Evolutionary conservation across 1,284 basidiomycete genomes (phyloP).

Genomic region (Rhizoctonia solani): DNA sequence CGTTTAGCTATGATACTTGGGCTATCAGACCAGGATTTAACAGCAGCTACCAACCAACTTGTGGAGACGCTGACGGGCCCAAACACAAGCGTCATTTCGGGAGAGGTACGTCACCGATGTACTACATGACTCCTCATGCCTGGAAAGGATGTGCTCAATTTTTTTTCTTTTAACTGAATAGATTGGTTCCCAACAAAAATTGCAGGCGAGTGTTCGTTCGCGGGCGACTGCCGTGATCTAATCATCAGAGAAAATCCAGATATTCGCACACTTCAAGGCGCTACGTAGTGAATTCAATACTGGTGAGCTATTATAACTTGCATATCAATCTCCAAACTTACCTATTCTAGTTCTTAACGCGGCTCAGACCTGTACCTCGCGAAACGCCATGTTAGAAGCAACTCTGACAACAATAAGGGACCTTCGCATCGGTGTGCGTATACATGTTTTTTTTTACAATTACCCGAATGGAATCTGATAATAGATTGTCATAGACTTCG

Average conservation of each 20-base stretch:
- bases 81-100: neutral
- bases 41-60: neutral
- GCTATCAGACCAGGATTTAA: neutral
- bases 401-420: neutral
- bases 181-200: neutral
- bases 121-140: neutral
- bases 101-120: neutral
- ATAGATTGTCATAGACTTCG: neutral
- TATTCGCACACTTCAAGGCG: neutral
- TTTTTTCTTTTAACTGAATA: too few species aligned
- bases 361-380: conserved; percentile 4
- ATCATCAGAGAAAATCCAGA: neutral
- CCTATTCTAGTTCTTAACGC: neutral
- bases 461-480: neutral
- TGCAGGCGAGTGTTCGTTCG: neutral
- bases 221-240: too few species aligned
- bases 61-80: neutral
- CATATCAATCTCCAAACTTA: neutral
- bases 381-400: conserved; percentile 6
- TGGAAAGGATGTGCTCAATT: too few species aligned
- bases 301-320: neutral
- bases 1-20: neutral
- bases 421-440: neutral
- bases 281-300: neutral
- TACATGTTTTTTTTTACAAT: neutral